phyloP scores from a whole-genome alignment of 176 grass and related monocot genomes.

The Musa schizocarpa region DNA sequence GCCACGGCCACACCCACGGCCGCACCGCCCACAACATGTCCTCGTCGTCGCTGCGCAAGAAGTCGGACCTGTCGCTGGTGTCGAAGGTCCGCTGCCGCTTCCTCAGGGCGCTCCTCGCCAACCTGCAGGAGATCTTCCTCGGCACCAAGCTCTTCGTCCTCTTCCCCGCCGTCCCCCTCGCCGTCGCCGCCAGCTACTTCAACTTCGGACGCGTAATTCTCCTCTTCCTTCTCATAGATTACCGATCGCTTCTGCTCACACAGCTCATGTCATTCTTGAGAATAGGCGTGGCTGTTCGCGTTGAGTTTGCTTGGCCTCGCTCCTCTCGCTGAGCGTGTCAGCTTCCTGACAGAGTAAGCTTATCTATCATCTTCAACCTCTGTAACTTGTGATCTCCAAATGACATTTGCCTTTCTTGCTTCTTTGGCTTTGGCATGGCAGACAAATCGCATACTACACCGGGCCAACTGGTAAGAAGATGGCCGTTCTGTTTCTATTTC shows the following conservation, averaged over 20 bases:
- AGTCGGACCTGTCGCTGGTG: constrained; percentile 44
- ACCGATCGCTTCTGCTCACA: not conserved
- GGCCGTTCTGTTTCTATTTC: not conserved
- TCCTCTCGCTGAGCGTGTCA: constrained; percentile 66
- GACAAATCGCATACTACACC: constrained; percentile 37
- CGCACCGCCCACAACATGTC: constrained; percentile 78
- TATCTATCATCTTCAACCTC: not conserved
- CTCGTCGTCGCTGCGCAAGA: constrained; percentile 58
- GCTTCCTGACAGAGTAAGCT: constrained; percentile 65
- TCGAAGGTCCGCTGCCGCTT: constrained; percentile 29
- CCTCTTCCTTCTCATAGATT: not conserved
- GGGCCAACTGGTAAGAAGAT: constrained; percentile 40
- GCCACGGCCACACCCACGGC: constrained; percentile 3
- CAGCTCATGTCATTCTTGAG: too few relatives aligned
- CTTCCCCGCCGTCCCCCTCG: constrained; percentile 55
- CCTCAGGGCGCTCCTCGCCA: constrained; percentile 39
- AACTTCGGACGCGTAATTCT: constrained; percentile 32
- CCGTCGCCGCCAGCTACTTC: constrained; percentile 47
- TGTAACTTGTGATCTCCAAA: not conserved
- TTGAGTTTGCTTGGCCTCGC: constrained; percentile 53
- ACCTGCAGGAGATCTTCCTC: constrained; percentile 79
- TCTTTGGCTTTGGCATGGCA: not conserved
- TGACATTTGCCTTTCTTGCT: not conserved
- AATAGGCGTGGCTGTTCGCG: constrained; percentile 48
- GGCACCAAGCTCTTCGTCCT: constrained; percentile 82